Base-by-base conservation (phyloP, 306 rosid genomes). In the Casuarina glauca region DNA sequence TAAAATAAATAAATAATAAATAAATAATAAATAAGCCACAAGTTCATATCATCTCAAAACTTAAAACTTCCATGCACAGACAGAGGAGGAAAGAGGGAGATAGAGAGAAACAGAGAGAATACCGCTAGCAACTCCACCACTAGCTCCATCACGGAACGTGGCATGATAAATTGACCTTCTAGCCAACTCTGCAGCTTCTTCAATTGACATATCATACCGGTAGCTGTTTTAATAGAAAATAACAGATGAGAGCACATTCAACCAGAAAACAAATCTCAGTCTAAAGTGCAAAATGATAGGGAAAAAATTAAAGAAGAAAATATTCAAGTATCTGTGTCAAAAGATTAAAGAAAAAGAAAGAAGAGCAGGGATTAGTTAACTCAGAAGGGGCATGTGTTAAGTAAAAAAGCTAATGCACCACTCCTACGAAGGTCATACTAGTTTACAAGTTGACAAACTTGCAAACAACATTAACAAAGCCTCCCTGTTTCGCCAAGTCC, bases 121-220 rank as follows among this genome's bases (percentile, higher is more conserved):
- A 95, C 98, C 96, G 54, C 98, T 89, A 26, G 93, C 98, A 81
- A 91, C 97, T 83, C 98, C 99, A 82, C 97, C 99, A 73, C 99
- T 95, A 52, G 97, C 99, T 73, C 97, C 99, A 81, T 95, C 97
- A 74, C 96, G 93, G 70, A 93, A 93, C 67, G 99, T 95, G 54
- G 97, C 99, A 80, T 95, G 97, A 85, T 95, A 95, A 58, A 93
- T 95, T 41, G 99, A 80, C 46, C 97, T 83, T 71, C 96, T 86
- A 51, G 97, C 99, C 82, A 93, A 74, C 77, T 95, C 99, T 62
- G 97, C 83, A 68, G 97, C 97, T 84, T 93, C 99, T 69, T 86
- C 92, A 45, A 93, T 66, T 41, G 96, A 82, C 90, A 95, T 48
- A 80, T 95, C 97, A 77, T 85, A 86, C 26, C 82, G 86, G 78